Percentiles rank a stretch among this genome's conserved stretches.
Evolutionary conservation across 2,329 filamentous ascomycete species (phyloP).

Genomic region (Chalara sp.): DNA sequence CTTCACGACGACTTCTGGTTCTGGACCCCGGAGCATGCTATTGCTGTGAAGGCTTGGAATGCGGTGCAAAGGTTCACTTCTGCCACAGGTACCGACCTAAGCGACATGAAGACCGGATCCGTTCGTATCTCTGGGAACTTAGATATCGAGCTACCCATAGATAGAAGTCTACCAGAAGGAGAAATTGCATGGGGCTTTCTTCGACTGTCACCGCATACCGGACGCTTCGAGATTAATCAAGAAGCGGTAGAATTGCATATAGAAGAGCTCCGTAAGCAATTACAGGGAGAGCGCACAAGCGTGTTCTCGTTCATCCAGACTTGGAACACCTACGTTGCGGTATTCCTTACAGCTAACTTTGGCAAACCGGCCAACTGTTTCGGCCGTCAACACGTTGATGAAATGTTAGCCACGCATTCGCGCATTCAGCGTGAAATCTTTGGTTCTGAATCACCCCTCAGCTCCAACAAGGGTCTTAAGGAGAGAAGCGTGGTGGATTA

Average conservation of each 20-base stretch:
- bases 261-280: constrained; percentile 46
- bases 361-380: constrained; percentile 48
- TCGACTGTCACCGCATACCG: constrained; percentile 39
- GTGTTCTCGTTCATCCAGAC: constrained; percentile 53
- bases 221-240: constrained; percentile 48
- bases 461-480: too few relatives aligned
- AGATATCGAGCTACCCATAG: constrained; percentile 11
- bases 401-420: constrained; percentile 43
- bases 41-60: constrained; percentile 51
- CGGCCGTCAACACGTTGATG: constrained; percentile 46
- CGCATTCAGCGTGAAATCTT: constrained; percentile 47
- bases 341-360: constrained; percentile 53
- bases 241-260: constrained; percentile 48
- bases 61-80: constrained; percentile 47
- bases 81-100: constrained; percentile 51
- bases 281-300: constrained; percentile 37
- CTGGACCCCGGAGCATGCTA: constrained; percentile 46
- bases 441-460: constrained; percentile 5
- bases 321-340: constrained; percentile 50
- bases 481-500: constrained; percentile 36
- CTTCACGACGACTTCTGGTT: constrained; percentile 64
- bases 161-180: constrained; percentile 38
- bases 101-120: constrained; percentile 50
- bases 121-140: constrained; percentile 30
- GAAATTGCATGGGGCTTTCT: constrained; percentile 55